These are phyloP conservation scores for Metschnikowia shivogae DNA, from an alignment of 805 yeast genomes.

Conservation along the genomic window DNA sequence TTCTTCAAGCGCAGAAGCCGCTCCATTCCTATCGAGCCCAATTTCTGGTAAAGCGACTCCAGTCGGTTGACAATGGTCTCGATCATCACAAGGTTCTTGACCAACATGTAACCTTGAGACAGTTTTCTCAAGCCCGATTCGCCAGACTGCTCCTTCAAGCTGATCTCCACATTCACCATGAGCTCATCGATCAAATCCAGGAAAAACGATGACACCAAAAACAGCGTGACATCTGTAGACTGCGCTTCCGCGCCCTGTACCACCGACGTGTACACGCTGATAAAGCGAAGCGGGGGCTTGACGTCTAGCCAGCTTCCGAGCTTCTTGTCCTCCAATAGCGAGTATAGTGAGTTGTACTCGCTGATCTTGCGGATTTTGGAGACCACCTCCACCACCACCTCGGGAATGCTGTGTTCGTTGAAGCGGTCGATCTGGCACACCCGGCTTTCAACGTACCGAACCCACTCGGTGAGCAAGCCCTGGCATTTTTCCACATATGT, in stretches of 20 bases:
- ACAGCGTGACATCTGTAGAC: constrained; percentile 17
- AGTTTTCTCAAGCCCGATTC: constrained; percentile 32
- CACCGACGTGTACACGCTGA: constrained; percentile 46
- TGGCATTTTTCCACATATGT: constrained; percentile 22
- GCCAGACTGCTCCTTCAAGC: constrained; percentile 39
- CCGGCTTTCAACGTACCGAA: constrained; percentile 51
- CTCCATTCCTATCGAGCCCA: constrained; percentile 57
- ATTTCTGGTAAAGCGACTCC: constrained; percentile 44
- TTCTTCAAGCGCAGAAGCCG: constrained; percentile 68
- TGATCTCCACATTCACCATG: constrained; percentile 58
- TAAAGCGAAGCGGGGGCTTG: constrained; percentile 48
- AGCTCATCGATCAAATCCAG: constrained; percentile 79
- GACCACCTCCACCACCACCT: constrained; percentile 67
- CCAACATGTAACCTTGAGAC: constrained; percentile 63
- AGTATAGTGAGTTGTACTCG: constrained; percentile 52
- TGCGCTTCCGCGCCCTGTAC: constrained; percentile 33
- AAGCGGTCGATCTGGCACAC: constrained; percentile 50
- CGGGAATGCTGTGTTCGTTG: constrained; percentile 67
- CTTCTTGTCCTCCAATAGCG: constrained; percentile 47
- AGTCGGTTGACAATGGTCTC: constrained; percentile 68
- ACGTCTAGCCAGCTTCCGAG: constrained; percentile 69
- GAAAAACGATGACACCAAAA: constrained; percentile 59
- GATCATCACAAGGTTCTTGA: constrained; percentile 68
- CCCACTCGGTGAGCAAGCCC: constrained; percentile 50
- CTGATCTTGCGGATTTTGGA: constrained; percentile 62